These are phyloP conservation scores for Lanzia echinophila DNA, from an alignment of 2,329 filamentous ascomycete species.

Conservation along the genomic window DNA sequence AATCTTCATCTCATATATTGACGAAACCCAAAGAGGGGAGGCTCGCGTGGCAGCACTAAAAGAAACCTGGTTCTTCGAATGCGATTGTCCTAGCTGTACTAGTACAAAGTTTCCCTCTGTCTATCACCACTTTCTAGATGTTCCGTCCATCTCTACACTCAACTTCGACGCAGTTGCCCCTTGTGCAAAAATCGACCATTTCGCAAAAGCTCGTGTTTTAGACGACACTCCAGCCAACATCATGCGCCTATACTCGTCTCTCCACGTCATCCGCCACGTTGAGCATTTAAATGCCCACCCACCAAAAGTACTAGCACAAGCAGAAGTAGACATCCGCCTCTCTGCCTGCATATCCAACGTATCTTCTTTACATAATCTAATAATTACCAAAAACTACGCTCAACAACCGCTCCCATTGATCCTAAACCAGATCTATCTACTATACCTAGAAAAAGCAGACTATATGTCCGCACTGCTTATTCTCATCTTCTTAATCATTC, in stretches of 20 bases:
- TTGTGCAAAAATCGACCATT: not conserved
- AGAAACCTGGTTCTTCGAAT: conserved; percentile 7
- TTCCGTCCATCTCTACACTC: not conserved
- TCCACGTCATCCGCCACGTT: conserved; percentile 4
- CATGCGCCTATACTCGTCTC: conserved; percentile 1
- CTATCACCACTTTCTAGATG: not conserved
- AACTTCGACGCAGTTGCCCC: not conserved
- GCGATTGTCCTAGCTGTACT: conserved; percentile 1
- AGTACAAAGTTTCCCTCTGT: not conserved
- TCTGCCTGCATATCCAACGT: not conserved
- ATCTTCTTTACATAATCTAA: conserved; percentile 2
- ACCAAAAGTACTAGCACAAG: not conserved
- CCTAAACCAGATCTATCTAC: conserved; percentile 38
- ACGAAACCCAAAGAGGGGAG: conserved; percentile 32
- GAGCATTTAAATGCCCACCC: not conserved
- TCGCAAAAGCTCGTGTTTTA: not conserved
- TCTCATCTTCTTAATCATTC: conserved; percentile 26
- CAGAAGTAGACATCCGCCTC: conserved; percentile 1
- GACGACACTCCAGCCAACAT: not conserved
- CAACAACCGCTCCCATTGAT: conserved; percentile 29
- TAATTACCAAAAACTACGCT: conserved; percentile 6
- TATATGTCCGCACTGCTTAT: conserved; percentile 43
- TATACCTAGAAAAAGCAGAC: conserved; percentile 39
- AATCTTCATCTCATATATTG: conserved; percentile 56
- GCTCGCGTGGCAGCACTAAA: conserved; percentile 4